phyloP scores from a whole-genome alignment of 768 basidiomycete species.

The Pisolithus microcarpus region DNA sequence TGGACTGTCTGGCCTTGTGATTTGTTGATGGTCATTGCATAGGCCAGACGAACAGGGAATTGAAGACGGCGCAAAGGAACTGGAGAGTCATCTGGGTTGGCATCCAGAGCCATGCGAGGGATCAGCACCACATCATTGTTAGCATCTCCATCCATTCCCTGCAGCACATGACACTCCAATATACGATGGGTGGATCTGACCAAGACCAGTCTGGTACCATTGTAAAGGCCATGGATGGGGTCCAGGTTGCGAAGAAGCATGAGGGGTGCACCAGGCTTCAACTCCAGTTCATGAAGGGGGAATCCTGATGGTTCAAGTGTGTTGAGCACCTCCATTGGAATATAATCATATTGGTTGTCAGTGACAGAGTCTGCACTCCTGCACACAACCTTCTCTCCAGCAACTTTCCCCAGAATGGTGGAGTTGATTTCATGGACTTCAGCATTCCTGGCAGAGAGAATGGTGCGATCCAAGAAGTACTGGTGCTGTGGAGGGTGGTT shows the following conservation, averaged over 20 bases:
- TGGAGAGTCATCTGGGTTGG: too few species aligned
- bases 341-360: constrained; percentile 17
- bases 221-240: constrained; percentile 30
- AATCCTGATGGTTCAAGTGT: constrained; percentile 32
- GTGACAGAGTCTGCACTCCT: constrained; percentile 25
- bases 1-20: too few species aligned
- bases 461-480: constrained; percentile 26
- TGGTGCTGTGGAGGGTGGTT: constrained; percentile 13
- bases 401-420: constrained; percentile 17
- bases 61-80: too few species aligned
- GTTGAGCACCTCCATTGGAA: constrained; percentile 34
- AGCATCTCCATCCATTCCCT: too few species aligned
- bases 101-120: too few species aligned
- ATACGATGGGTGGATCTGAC: too few species aligned
- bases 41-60: too few species aligned
- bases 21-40: too few species aligned
- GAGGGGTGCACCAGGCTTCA: constrained; percentile 30
- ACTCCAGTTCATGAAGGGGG: constrained; percentile 30
- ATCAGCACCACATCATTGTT: too few species aligned
- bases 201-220: constrained; percentile 26
- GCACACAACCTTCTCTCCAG: constrained; percentile 17
- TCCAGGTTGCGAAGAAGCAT: constrained; percentile 41
- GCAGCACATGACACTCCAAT: too few species aligned
- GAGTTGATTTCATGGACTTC: constrained; percentile 30
- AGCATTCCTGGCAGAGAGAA: constrained; percentile 24